Base-by-base conservation (phyloP, 1,284 basidiomycete species). In the Ceratobasidium sp. region DNA sequence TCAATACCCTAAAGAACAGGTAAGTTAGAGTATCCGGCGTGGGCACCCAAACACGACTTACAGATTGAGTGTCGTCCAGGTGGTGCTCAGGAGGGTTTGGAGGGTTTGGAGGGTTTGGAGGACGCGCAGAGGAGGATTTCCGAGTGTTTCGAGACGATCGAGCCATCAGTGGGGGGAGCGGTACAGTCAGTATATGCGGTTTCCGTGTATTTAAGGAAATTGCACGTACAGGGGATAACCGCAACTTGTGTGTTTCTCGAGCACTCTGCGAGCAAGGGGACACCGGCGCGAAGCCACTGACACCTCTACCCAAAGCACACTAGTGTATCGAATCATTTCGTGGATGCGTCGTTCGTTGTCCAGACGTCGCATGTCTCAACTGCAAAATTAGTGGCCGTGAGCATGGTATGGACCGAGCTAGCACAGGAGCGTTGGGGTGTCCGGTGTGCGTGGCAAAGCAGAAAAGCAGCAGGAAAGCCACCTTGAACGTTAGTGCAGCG, bases 141-240 rank as follows among this genome's bases (percentile, higher is more conserved):
- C 53, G 29, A 56, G 54, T 56, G 6, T 27, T 16, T 31, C 29
- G 27, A 8, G 54, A 13, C 31, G 54, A 14, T 34, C 54, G 54
- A 56, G 54, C 54, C 54, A 56, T 56, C 14, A n/a, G n/a, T n/a
- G n/a, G n/a, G n/a, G 54, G 14, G 54, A n/a, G 54, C 14, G 54
- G 29, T 31, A 22, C 29, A 13, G 16, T 31, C 31, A 37, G 11
- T 31, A 34, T 14, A n/a, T 56, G n/a, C 29, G 6, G 22, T 19
- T 24, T 51, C 27, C 27, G 19, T 1, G 6, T 14, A 6, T 56
- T 56, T 22, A 34, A 22, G 6, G 27, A 34, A 14, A 56, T 13
- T 56, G 8, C 27, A 24, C 54, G 14, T 56, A 56, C 54, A 56
- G 6, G 54, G 29, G 27, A 34, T n/a, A 27, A 37, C 16, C 14